phyloP scores from a whole-genome alignment of 164 flowering plant genomes.

The Chloranthus sessilifolius region DNA sequence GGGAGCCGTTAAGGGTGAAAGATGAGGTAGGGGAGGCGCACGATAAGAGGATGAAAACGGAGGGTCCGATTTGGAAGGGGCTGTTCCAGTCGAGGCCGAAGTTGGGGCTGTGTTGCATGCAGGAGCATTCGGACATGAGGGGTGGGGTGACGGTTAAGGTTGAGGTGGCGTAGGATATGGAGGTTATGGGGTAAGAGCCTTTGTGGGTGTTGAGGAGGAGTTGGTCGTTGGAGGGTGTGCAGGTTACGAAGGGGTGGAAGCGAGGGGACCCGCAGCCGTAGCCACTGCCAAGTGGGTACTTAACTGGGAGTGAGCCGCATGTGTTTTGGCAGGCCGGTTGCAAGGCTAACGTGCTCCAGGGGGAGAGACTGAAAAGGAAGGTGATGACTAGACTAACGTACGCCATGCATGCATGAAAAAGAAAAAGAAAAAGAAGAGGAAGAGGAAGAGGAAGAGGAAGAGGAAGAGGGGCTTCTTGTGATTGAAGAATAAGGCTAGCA shows the following conservation, averaged over 20 bases:
- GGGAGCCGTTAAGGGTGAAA: slow-evolving; percentile 24
- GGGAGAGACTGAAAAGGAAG: background rate
- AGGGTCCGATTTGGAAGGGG: slow-evolving; percentile 46
- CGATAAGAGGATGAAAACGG: slow-evolving; percentile 38
- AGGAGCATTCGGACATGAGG: slow-evolving; percentile 44
- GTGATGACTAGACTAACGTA: background rate
- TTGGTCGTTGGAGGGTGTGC: slow-evolving; percentile 26
- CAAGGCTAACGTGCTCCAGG: background rate
- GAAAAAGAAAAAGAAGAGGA: too few species aligned
- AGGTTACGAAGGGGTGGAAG: slow-evolving; percentile 38
- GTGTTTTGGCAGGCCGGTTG: slow-evolving; percentile 16
- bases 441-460: too few species aligned
- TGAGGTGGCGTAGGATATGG: slow-evolving; percentile 38
- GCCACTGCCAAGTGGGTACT: slow-evolving; percentile 46
- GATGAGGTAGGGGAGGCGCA: slow-evolving; percentile 34
- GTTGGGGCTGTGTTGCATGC: slow-evolving; percentile 40
- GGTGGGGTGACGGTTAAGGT: slow-evolving; percentile 39
- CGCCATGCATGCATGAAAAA: too few species aligned
- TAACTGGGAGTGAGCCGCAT: slow-evolving; percentile 37
- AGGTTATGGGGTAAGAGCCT: slow-evolving; percentile 42
- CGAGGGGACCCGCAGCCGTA: slow-evolving; percentile 53
- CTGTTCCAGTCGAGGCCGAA: slow-evolving; percentile 53
- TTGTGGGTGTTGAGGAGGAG: slow-evolving; percentile 48
- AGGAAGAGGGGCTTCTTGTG: too few species aligned
- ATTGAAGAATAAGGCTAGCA: too few species aligned